Evolutionary conservation across 176 grass and related monocot genomes (phyloP), one percentile per base, ranked within the genome.

Genomic region (Lolium perenne): DNA sequence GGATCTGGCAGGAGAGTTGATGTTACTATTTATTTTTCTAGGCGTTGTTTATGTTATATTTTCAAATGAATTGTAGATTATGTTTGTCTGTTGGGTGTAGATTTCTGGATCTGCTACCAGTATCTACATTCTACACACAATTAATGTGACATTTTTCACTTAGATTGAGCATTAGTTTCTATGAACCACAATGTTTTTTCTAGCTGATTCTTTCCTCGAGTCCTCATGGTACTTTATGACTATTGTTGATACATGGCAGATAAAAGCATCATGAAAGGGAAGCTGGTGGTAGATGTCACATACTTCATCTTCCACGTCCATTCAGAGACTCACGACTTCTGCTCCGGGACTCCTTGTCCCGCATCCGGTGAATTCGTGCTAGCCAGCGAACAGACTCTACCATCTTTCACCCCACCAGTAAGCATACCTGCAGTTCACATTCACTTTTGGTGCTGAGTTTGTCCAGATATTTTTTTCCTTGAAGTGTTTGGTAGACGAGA

Each of bases 251-350:
- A 95, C 91, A 71, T 38, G 77, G 45, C 89, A 98, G 96, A 90
- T 80, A 65, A 87, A 84, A 86, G 11, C 53, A 78, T 95, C 54
- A 56, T 70, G 23, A 61, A 80, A 29, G 93, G 95, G 61, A 91
- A 88, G 63, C 79, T 98, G 77, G 84, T 86, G 45, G 64, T 95
- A 82, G 89, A 95, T 84, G 93, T 98, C 10, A 85, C 56, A 8
- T 95, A 95, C 71, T 95, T 92, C 74, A 65, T 92, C 47, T 82
- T 94, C 86, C 86, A 92, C 32, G 86, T 94, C 79, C 81, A 94
- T 23, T 53, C 89, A 45, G 93, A 98, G 74, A 92, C 88, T 79
- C 89, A 98, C 20, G 82, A 94, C 88, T 68, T 98, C 21, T 98
- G 95, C 43, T 75, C 87, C 6, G 89, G 86, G 82, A 91, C 86